Base-by-base conservation (phyloP, 768 basidiomycete genomes). In the Boletellus ananas region DNA sequence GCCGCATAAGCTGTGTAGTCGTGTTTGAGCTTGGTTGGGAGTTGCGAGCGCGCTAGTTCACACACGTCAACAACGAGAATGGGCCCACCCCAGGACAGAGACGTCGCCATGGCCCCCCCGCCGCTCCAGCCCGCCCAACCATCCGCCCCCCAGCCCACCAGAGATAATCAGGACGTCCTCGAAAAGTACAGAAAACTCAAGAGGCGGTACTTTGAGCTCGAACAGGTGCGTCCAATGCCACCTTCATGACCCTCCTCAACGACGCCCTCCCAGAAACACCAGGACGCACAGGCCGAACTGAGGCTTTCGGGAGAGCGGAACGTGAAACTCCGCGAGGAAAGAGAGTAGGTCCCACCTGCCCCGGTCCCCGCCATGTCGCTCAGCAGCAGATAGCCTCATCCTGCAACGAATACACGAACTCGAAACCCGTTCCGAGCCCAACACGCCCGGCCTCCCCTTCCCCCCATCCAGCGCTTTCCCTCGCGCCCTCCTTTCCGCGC, bases 101-200 rank as follows among this genome's bases (percentile, higher is more conserved):
- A 80, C 61, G 61, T 76, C 63, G 64, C 72, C 56, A 80, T 82
- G 78, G 74, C 80, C 0, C 73, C 78, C 1, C 72, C 70, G 18
- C 57, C 70, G 29, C 57, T 70, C 13, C 45, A 59, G 70, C 14
- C 44, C 68, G 12, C 40, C 12, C 68, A 61, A 25, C 60, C 64
- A 16, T 44, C 60, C 2, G 41, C 61, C 18, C 64, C 69, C 10
- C 69, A 63, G 27, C 45, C 63, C 14, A 6, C 40, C 16, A n/a
- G n/a, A n/a, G n/a, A n/a, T n/a, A n/a, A n/a, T n/a, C 74, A 73
- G 44, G 83, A 83, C 43, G 63, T 76, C 54, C 58, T 60, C 41
- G 84, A 85, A 70, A 87, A 85, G 67, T 84, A 85, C 65, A 72
- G 70, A 52, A 79, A 75, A 56, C 72, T 87, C 45, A 89, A 89